Evolutionary conservation across 2,329 filamentous ascomycete species (phyloP).

Genomic region (Fusarium dlaminii): DNA sequence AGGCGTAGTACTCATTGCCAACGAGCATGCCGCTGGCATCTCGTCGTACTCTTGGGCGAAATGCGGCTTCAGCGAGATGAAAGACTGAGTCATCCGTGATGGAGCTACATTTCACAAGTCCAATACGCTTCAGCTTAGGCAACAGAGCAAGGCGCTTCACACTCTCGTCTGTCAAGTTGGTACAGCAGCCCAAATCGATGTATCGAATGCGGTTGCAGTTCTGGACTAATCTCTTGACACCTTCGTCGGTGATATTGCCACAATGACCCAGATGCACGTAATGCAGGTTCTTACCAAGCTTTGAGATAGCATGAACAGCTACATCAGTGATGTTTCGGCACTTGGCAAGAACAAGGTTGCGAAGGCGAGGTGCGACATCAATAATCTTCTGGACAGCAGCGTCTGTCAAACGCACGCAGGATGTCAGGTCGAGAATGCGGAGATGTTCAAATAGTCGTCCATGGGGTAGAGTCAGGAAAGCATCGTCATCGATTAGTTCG

Average conservation of each 20-base stretch:
- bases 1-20: conserved; percentile 63
- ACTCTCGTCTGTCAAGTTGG: conserved; percentile 85
- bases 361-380: conserved; percentile 82
- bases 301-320: conserved; percentile 86
- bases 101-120: conserved; percentile 88
- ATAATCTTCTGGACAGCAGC: conserved; percentile 90
- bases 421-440: conserved; percentile 92
- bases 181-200: conserved; percentile 97
- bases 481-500: conserved; percentile 83
- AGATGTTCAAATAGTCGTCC: conserved; percentile 82
- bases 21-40: conserved; percentile 59
- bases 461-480: conserved; percentile 81
- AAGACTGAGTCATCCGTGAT: conserved; percentile 93
- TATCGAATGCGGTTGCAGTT: conserved; percentile 94
- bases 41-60: conserved; percentile 59
- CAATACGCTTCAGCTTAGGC: conserved; percentile 93
- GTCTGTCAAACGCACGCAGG: conserved; percentile 85
- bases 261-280: conserved; percentile 97
- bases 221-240: conserved; percentile 84
- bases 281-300: conserved; percentile 93
- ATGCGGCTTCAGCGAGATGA: conserved; percentile 78
- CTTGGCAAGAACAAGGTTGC: conserved; percentile 94
- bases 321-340: conserved; percentile 92
- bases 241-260: conserved; percentile 86
- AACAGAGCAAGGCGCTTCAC: conserved; percentile 84